Evolutionary conservation across 495 filamentous ascomycete species (phyloP).

Genomic region (Aspergillus panamensis): DNA sequence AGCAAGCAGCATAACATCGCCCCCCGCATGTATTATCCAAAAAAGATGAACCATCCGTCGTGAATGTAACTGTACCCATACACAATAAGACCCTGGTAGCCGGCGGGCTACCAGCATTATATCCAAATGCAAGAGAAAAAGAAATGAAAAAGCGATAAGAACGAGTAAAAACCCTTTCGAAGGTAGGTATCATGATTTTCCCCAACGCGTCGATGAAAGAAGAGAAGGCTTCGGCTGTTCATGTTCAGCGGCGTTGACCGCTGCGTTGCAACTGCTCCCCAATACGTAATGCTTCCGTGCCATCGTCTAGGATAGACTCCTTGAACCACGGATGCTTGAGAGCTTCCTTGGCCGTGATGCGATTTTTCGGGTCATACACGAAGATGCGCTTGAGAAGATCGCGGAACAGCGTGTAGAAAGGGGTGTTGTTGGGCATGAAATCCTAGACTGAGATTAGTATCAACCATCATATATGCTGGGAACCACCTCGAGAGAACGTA

Average conservation of each 20-base stretch:
- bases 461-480: neutral
- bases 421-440: constrained; percentile 74
- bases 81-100: constrained; percentile 14
- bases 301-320: constrained; percentile 81
- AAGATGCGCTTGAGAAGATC: constrained; percentile 89
- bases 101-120: constrained; percentile 12
- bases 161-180: constrained; percentile 1
- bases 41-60: constrained; percentile 32
- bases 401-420: constrained; percentile 80
- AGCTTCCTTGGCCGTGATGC: constrained; percentile 89
- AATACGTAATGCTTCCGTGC: constrained; percentile 85
- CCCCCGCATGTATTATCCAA: constrained; percentile 36
- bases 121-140: constrained; percentile 15
- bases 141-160: neutral
- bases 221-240: neutral
- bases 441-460: constrained; percentile 52
- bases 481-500: constrained; percentile 43
- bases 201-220: neutral
- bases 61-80: constrained; percentile 29
- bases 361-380: constrained; percentile 84
- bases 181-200: neutral
- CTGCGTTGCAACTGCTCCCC: constrained; percentile 37
- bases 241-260: constrained; percentile 20
- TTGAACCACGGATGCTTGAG: constrained; percentile 94
- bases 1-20: constrained; percentile 18